Evolutionary conservation across 1,284 basidiomycete species (phyloP).

Genomic region (Pseudozyma tsukubaensis): DNA sequence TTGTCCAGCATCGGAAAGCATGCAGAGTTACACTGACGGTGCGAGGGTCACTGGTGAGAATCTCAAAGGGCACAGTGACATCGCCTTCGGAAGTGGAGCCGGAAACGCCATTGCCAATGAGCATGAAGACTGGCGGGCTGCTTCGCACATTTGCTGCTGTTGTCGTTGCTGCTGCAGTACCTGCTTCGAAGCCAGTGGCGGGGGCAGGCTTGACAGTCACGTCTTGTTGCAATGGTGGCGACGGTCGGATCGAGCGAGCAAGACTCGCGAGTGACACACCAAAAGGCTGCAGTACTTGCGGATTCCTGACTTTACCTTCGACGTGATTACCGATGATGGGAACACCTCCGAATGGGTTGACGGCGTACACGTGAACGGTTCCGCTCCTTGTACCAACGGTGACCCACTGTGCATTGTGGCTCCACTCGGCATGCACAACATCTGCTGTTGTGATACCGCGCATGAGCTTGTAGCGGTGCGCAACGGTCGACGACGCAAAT

Average conservation of each 20-base stretch:
- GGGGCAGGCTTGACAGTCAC: neutral
- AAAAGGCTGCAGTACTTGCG: conserved; percentile 21
- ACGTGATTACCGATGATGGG: conserved; percentile 40
- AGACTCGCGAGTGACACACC: conserved; percentile 35
- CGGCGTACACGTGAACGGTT: conserved; percentile 42
- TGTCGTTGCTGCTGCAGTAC: neutral
- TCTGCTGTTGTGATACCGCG: conserved; percentile 50
- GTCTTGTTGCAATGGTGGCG: conserved; percentile 13
- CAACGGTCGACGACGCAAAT: conserved; percentile 5
- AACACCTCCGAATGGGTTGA: conserved; percentile 45
- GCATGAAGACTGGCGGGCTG: conserved; percentile 23
- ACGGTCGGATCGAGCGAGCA: conserved; percentile 24
- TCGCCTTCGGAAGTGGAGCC: conserved; percentile 1
- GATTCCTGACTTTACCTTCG: conserved; percentile 31
- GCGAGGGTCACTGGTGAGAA: conserved; percentile 34
- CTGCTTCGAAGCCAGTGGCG: conserved; percentile 2
- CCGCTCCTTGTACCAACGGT: conserved; percentile 46
- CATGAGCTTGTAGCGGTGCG: conserved; percentile 46
- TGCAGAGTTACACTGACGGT: conserved; percentile 26
- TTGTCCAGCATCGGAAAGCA: conserved; percentile 32
- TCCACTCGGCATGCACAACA: conserved; percentile 39
- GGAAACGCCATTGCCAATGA: neutral
- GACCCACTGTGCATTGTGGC: conserved; percentile 40
- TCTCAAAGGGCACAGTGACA: conserved; percentile 22
- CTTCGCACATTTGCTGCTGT: neutral